phyloP scores from a whole-genome alignment of 2,329 filamentous ascomycete genomes.

The Tolypocladium sp. region DNA sequence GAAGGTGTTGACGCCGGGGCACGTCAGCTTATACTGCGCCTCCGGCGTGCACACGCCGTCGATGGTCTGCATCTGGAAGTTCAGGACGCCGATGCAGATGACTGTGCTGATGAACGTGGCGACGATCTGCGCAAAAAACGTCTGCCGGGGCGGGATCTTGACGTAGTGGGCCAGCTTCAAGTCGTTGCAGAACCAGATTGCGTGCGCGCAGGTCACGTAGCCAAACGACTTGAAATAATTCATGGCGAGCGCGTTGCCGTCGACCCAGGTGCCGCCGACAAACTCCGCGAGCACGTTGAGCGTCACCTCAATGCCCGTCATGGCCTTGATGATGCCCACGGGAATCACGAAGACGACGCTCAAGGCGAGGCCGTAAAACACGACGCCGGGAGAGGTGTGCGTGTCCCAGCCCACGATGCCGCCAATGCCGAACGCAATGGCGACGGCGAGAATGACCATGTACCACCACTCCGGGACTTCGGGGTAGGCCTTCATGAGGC shows the following conservation, averaged over 20 bases:
- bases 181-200: conserved; percentile 40
- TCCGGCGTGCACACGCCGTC: conserved; percentile 36
- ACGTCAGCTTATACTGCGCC: conserved; percentile 39
- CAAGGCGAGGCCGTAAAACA: conserved; percentile 41
- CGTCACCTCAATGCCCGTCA: conserved; percentile 42
- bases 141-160: conserved; percentile 52
- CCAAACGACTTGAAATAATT: conserved; percentile 47
- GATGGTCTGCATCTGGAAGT: conserved; percentile 41
- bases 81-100: conserved; percentile 38
- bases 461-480: conserved; percentile 50
- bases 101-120: conserved; percentile 46
- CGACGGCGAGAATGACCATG: conserved; percentile 27
- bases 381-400: conserved; percentile 39
- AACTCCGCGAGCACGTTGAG: conserved; percentile 45
- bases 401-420: conserved; percentile 40
- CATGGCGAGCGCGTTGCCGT: conserved; percentile 42
- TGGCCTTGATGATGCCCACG: conserved; percentile 42
- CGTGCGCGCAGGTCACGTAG: conserved; percentile 39
- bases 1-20: conserved; percentile 44
- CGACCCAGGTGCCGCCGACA: conserved; percentile 40
- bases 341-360: conserved; percentile 42
- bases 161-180: conserved; percentile 44
- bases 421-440: conserved; percentile 35
- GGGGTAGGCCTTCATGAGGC: conserved; percentile 36
- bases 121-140: conserved; percentile 49